These are phyloP conservation scores for Ramaria rubella DNA, from an alignment of 768 basidiomycete species.

Conservation along the genomic window DNA sequence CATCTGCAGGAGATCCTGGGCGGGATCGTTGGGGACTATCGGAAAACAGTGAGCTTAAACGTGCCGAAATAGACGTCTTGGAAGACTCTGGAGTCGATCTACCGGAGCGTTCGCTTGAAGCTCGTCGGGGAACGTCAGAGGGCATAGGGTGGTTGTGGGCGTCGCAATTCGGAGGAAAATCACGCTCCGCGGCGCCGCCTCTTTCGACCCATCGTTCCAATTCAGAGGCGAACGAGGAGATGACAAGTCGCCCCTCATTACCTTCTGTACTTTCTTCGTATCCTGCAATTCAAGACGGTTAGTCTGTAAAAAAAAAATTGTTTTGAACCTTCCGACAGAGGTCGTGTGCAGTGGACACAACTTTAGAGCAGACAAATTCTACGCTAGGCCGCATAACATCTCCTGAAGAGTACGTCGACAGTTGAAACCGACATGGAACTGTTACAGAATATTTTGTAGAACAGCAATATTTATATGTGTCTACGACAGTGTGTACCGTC, in stretches of 20 bases:
- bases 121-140: background rate
- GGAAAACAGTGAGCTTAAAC: background rate
- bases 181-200: background rate
- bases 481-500: constrained; percentile 39
- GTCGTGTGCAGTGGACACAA: constrained; percentile 40
- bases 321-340: background rate
- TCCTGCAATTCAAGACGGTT: constrained; percentile 48
- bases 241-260: constrained; percentile 20
- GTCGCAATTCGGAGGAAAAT: background rate
- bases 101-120: background rate
- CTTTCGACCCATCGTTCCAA: background rate
- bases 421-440: background rate
- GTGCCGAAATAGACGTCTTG: background rate
- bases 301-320: constrained; percentile 13
- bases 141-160: background rate
- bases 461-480: constrained; percentile 80
- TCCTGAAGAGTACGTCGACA: constrained; percentile 51
- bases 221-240: background rate
- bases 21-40: background rate
- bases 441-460: constrained; percentile 31
- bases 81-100: background rate
- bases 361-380: constrained; percentile 45
- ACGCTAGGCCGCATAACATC: constrained; percentile 56
- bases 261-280: constrained; percentile 45
- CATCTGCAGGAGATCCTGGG: background rate